Base-by-base conservation (phyloP, 371 early-diverging fungal species). In the Rhizopus sp. region DNA sequence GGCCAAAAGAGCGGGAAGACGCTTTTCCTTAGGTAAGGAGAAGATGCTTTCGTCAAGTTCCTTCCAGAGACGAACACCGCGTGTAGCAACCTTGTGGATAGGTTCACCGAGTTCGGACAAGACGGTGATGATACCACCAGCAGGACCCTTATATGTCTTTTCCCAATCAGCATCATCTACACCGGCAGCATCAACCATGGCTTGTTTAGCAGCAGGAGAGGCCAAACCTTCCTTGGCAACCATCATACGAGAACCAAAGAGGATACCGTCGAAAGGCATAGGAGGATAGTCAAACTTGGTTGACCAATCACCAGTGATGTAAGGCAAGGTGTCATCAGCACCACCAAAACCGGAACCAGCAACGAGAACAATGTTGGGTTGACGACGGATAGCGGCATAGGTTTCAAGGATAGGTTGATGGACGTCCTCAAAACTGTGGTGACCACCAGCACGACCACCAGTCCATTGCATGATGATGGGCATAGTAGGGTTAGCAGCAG, bases 401-500 rank as follows among this genome's bases (percentile, higher is more conserved):
- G 95, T 94, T 80, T 94, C 93, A 23, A 97, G 73, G 62, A 97
- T 91, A 50, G 96, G 96, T 63, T 88, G 87, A 68, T 96, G 95
- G 77, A 93, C 89, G 72, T 97, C 97, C 77, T 97, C 97, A 57
- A 91, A 97, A 58, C 90, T 89, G 87, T 97, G 97, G 74, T 97
- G 97, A 35, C 97, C 97, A 72, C 97, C 97, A 40, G 91, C 95
- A 72, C 97, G 91, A 44, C 96, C 97, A 76, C 97, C 96, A 47
- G 97, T 97, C 97, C 97, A 97, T 70, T 97, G 94, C 68, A 97
- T 81, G 35, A 95, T 84, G 49, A 97, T 82, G 30, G 96, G 92
- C 88, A 95, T 92, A 46, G 88, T 87, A 17, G 94, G 93, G 70
- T 93, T 90, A 50, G 86, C 83, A 69, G 91, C 89, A 46, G 96